Evolutionary conservation across 805 yeast genomes (phyloP).

Genomic region (Cyberlindnera nakhonratchasimensis): DNA sequence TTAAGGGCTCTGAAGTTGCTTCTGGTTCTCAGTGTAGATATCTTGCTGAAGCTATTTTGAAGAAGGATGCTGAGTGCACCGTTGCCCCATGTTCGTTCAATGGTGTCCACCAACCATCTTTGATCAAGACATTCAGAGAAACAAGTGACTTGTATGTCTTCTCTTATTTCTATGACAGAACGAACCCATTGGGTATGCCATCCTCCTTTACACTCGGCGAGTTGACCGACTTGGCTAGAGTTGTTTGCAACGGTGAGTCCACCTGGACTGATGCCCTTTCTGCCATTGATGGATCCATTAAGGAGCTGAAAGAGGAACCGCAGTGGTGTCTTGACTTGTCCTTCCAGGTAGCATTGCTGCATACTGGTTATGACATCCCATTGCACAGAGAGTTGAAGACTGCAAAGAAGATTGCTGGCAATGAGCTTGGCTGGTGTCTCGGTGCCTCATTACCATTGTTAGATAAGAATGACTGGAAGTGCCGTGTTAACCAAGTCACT

Average conservation of each 20-base stretch:
- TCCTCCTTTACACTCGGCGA: conserved; percentile 81
- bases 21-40: conserved; percentile 83
- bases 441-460: conserved; percentile 95
- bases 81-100: conserved; percentile 89
- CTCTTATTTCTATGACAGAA: conserved; percentile 93
- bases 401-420: conserved; percentile 82
- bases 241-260: conserved; percentile 81
- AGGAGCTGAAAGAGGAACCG: conserved; percentile 71
- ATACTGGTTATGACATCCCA: conserved; percentile 97
- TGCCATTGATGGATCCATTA: conserved; percentile 65
- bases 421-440: conserved; percentile 97
- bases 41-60: conserved; percentile 76
- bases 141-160: conserved; percentile 81
- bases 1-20: conserved; percentile 61
- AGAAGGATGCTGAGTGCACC: conserved; percentile 77
- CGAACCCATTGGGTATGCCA: conserved; percentile 95
- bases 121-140: conserved; percentile 69
- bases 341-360: conserved; percentile 84
- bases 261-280: conserved; percentile 67
- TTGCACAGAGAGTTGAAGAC: conserved; percentile 84
- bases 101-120: conserved; percentile 95
- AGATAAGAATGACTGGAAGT: conserved; percentile 69
- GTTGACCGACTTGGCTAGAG: conserved; percentile 71
- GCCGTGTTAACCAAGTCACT: conserved; percentile 33
- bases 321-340: conserved; percentile 92